Base-by-base conservation (phyloP, 2,329 filamentous ascomycete genomes). In the Colletotrichum eremochloae region DNA sequence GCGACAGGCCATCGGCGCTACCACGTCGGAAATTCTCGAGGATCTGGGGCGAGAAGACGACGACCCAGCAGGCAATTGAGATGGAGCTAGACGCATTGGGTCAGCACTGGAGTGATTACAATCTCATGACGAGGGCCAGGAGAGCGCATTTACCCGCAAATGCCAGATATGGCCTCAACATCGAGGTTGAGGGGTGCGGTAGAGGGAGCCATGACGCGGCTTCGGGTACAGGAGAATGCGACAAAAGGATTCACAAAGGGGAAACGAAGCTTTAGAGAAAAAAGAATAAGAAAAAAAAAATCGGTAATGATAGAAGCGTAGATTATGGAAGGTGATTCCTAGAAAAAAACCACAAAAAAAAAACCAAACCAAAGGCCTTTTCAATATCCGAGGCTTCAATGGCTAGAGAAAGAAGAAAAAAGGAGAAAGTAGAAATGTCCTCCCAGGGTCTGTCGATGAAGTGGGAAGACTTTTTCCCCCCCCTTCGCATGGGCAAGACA, bases 31-130 rank as follows among this genome's bases (percentile, higher is more conserved):
- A 98, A 80, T 98, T 98, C 79, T 97, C 94, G 77, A 97, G 92
- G 77, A 99, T 98, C 77, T 99, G 96, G 2, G 96, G 96, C 0
- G 94, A 96, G 84, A 98, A 99, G 70, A 99, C 96, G 46, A 98
- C 94, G 69, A 98, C 93, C 96, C 96, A 98, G 81, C 95, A 98
- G 63, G 95, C 95, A 80, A 99, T 98, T 57, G 94, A 97, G 76
- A 99, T 95, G 11, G 95, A 97, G 46, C 95, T 94, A 71, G 58
- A 77, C 61, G 58, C 67, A 72, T 18, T 73, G 18, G 40, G 38
- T 73, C 57, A 73, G 67, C 9, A 42, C 29, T 20, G 55, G 14
- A 33, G 18, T 12, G 40, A 24, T 48, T 24, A 40, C 40, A 53
- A 52, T 58, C 42, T 8, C 33, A 38, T 18, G 2, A 50, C 14